phyloP scores from a whole-genome alignment of 176 grass and related monocot species.

The Stipa capillata region DNA sequence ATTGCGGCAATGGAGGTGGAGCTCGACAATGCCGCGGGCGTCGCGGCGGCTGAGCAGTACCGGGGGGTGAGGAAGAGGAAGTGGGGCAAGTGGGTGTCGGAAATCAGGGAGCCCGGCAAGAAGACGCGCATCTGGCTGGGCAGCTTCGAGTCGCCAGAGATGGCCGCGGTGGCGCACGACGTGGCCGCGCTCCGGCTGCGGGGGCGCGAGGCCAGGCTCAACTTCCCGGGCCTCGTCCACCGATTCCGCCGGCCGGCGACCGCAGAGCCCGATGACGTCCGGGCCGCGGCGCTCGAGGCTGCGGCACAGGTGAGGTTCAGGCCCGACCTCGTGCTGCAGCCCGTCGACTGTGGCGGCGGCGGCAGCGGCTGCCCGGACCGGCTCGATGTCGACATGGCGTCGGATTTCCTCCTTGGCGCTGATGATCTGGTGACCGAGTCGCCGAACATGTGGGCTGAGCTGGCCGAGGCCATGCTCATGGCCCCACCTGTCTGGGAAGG shows the following conservation, averaged over 20 bases:
- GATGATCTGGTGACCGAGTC: constrained; percentile 59
- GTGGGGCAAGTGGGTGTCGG: constrained; percentile 94
- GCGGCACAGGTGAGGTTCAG: constrained; percentile 38
- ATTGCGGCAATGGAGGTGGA: constrained; percentile 4
- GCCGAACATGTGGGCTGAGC: constrained; percentile 80
- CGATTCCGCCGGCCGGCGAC: constrained; percentile 58
- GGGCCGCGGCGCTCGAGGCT: constrained; percentile 77
- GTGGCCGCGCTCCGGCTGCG: constrained; percentile 66
- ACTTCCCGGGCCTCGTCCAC: constrained; percentile 56
- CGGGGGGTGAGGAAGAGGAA: constrained; percentile 87
- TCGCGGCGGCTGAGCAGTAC: constrained; percentile 25
- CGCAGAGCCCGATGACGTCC: constrained; percentile 65
- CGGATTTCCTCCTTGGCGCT: constrained; percentile 12
- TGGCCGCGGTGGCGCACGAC: constrained; percentile 89
- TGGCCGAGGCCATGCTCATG: constrained; percentile 81
- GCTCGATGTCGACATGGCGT: constrained; percentile 2
- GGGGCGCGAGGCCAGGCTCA: constrained; percentile 59
- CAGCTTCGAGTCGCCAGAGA: constrained; percentile 90
- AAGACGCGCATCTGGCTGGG: constrained; percentile 96
- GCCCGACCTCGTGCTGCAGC: constrained; percentile 26
- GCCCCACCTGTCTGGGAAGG: constrained; percentile 64
- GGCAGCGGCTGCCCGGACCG: neutral
- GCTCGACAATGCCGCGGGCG: neutral
- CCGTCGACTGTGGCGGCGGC: neutral
- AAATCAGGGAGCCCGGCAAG: constrained; percentile 97